Evolutionary conservation across 148 eudicot species (phyloP), one percentile per base, ranked within the genome.

Genomic region (Vaccinium myrtillus): DNA sequence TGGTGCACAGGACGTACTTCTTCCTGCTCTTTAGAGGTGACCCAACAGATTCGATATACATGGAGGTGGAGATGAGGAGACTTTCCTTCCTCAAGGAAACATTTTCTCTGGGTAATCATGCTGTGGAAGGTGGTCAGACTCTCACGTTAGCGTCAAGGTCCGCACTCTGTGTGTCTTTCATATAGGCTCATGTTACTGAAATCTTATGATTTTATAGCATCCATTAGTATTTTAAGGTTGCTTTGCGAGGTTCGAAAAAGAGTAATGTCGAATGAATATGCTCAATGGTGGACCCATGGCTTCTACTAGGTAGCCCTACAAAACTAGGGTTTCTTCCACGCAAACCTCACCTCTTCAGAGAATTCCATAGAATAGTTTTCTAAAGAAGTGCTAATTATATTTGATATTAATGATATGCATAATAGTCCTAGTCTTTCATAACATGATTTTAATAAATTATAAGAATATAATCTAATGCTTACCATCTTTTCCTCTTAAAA

Each of bases 1-100:
- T 97, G 88, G 92, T 95, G 83, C 98, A 97, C 85, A 90, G 99
- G 85, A 97, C 99, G 77, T 97, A 97, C 88, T 97, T 97, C 89
- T 89, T 95, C 91, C 89, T 97, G 86, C 93, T 97, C 15, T 92
- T 97, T 77, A 92, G 87, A 81, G 98, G 95, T 32, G 98, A 97
- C 77, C 92, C 92, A n/a, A 88, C 88, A 13, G 99, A 97, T 90
- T 94, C 98, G 76, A 93, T 97, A 86, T 97, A 97, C 87, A 88
- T 97, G 88, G 99, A 95, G 90, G 99, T 97, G 18, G 99, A 97
- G 90, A 84, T 92, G 21, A 92, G 98, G 88, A 91, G 98, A 89
- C 95, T 97, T 54, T 89, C 93, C 69, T 97, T 94, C 87, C 94
- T 97, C 48, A 94, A 90, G 88, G 96, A 95, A 69, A 90, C 95